Percentiles rank a stretch among this genome's conserved stretches.
Conservation (phyloP, 495 filamentous ascomycete species). For the Alectoria sarmentosa region DNA sequence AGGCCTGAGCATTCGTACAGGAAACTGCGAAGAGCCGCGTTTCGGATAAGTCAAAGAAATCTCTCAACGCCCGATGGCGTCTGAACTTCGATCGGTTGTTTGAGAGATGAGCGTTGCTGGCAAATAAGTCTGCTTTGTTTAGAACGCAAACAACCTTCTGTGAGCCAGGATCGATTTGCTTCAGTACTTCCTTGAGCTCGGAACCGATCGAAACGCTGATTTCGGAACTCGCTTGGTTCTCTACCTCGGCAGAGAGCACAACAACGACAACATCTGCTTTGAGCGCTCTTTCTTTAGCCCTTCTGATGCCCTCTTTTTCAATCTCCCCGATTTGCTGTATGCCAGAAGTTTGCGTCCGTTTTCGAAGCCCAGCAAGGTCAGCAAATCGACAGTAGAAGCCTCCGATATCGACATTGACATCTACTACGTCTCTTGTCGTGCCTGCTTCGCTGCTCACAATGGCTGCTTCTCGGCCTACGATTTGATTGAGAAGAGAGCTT, state of each 20-base stretch:
- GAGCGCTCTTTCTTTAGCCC: constrained; percentile 72
- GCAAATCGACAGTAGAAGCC: constrained; percentile 85
- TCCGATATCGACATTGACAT: constrained; percentile 82
- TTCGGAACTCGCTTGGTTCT: constrained; percentile 11
- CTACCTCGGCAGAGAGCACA: constrained; percentile 60
- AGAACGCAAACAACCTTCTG: constrained; percentile 52
- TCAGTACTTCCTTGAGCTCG: constrained; percentile 23
- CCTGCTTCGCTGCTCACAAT: constrained; percentile 91
- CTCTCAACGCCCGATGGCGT: constrained; percentile 6
- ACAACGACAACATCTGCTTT: constrained; percentile 84
- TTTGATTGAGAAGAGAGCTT: constrained; percentile 81
- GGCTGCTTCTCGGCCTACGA: constrained; percentile 89
- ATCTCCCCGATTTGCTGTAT: constrained; percentile 53
- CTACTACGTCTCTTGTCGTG: constrained; percentile 89
- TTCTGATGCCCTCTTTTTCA: constrained; percentile 83
- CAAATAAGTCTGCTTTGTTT: constrained; percentile 39
- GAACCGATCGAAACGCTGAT: constrained; percentile 33
- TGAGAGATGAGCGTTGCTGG: constrained; percentile 8
- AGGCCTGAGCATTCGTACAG: constrained; percentile 44
- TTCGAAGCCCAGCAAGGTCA: constrained; percentile 78
- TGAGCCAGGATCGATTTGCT: constrained; percentile 12
- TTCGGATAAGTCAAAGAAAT: constrained; percentile 9
- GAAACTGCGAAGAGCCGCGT: constrained; percentile 55
- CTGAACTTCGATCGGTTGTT: background rate
- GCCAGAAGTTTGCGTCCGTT: constrained; percentile 17